Conservation (phyloP, 2,329 filamentous ascomycete genomes). For the Cercospora berteroae region DNA sequence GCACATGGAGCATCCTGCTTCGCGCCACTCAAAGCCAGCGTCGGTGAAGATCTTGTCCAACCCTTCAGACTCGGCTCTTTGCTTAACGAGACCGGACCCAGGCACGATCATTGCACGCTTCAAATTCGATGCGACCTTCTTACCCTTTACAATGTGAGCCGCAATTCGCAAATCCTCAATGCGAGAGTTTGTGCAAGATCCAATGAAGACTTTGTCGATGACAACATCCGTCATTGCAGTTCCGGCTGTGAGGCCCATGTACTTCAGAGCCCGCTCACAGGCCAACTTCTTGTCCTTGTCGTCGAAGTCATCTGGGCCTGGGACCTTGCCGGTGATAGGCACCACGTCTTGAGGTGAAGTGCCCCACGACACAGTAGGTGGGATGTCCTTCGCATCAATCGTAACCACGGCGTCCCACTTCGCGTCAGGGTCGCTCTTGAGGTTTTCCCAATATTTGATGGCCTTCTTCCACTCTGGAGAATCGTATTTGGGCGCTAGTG, state of each 20-base stretch:
- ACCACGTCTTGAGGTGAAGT: constrained; percentile 95
- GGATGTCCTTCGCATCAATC: constrained; percentile 88
- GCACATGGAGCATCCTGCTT: constrained; percentile 98
- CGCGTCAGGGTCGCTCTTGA: constrained; percentile 82
- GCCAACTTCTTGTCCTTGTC: constrained; percentile 76
- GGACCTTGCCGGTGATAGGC: constrained; percentile 89
- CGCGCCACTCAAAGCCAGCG: constrained; percentile 95
- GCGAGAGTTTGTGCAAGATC: constrained; percentile 94
- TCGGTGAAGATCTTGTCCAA: constrained; percentile 89
- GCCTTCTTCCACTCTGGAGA: constrained; percentile 89
- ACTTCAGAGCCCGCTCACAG: constrained; percentile 80
- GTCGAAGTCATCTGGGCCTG: constrained; percentile 81
- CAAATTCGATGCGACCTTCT: constrained; percentile 81
- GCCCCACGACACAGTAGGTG: constrained; percentile 93
- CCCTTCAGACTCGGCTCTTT: constrained; percentile 84
- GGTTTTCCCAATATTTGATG: constrained; percentile 78
- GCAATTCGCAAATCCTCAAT: constrained; percentile 93
- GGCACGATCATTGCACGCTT: constrained; percentile 96
- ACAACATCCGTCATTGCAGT: constrained; percentile 88
- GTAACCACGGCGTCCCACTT: constrained; percentile 87
- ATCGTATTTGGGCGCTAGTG: constrained; percentile 79
- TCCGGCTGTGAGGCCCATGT: constrained; percentile 88
- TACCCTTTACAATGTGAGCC: constrained; percentile 80
- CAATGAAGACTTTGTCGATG: constrained; percentile 96
- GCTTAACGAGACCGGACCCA: constrained; percentile 90